Conservation (phyloP, 257 asterid genomes). For the Marsdenia floribunda region DNA sequence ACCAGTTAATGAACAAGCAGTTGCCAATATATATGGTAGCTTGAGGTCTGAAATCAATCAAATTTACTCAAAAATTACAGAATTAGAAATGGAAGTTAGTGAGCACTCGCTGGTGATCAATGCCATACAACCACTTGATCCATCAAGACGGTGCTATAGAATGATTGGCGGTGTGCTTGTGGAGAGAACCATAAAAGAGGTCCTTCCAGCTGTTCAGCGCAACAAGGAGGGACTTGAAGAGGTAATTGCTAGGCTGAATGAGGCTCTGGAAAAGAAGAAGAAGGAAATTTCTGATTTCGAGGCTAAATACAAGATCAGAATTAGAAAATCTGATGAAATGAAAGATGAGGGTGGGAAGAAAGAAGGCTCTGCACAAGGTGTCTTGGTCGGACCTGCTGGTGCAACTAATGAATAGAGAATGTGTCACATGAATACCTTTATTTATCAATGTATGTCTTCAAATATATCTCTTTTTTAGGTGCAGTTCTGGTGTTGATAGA, state of each 20-base stretch:
- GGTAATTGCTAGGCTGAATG: conserved; percentile 74
- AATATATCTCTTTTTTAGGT: not conserved
- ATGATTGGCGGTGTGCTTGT: conserved; percentile 98
- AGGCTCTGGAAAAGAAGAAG: conserved; percentile 85
- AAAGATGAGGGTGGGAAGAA: conserved; percentile 71
- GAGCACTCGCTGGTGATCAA: conserved; percentile 90
- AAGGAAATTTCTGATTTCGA: conserved; percentile 74
- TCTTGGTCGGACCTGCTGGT: conserved; percentile 88
- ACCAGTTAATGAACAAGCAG: conserved; percentile 88
- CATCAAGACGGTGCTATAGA: conserved; percentile 87
- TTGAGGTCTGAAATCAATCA: conserved; percentile 81
- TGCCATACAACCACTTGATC: conserved; percentile 87
- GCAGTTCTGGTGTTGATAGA: not conserved
- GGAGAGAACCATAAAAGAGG: conserved; percentile 80
- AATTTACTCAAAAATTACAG: conserved; percentile 80
- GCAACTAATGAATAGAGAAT: conserved; percentile 28
- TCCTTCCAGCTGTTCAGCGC: conserved; percentile 84
- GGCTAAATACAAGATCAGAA: conserved; percentile 82
- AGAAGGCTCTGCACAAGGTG: conserved; percentile 97
- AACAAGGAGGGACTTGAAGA: conserved; percentile 93
- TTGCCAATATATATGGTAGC: conserved; percentile 68
- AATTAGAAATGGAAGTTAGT: conserved; percentile 90
- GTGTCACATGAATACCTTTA: not conserved
- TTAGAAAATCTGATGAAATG: conserved; percentile 67
- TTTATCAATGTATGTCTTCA: not conserved